These are phyloP conservation scores for Xylogone sp. DNA, from an alignment of 2,329 filamentous ascomycete species.

Conservation along the genomic window DNA sequence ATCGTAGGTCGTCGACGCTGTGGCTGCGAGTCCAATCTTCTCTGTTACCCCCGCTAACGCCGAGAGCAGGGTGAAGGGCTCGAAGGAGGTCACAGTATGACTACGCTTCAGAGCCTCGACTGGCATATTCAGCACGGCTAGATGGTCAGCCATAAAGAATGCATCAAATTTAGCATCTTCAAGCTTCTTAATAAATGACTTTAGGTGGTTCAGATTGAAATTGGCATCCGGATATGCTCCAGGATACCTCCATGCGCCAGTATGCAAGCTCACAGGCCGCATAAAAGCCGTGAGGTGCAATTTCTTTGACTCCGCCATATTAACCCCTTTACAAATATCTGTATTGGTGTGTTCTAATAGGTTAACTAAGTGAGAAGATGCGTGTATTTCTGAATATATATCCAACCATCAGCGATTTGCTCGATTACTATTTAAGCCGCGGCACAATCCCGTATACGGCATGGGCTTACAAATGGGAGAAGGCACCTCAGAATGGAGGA, in stretches of 20 bases:
- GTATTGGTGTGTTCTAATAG: not conserved
- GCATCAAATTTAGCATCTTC: conserved; percentile 60
- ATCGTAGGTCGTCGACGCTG: conserved; percentile 63
- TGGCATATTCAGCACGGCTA: conserved; percentile 55
- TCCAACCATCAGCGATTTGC: not conserved
- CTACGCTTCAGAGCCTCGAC: conserved; percentile 52
- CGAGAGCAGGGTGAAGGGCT: conserved; percentile 57
- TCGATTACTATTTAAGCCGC: not conserved
- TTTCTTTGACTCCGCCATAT: conserved; percentile 17
- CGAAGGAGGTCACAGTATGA: conserved; percentile 62
- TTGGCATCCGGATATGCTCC: conserved; percentile 54
- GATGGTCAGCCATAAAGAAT: conserved; percentile 63
- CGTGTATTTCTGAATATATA: not conserved
- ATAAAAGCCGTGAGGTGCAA: conserved; percentile 56
- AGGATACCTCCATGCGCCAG: conserved; percentile 59
- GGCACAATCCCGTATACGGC: too few relatives aligned
- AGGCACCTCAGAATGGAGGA: not conserved
- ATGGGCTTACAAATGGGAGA: not conserved
- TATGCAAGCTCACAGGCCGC: conserved; percentile 38
- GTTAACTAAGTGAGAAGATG: not conserved
- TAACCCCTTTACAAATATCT: not conserved
- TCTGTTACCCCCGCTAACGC: conserved; percentile 64
- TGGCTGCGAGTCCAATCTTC: conserved; percentile 62
- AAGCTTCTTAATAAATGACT: conserved; percentile 52
- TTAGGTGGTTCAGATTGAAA: conserved; percentile 61